A percentile compares a stretch with the other conserved stretches of the same genome.
phyloP scores from a whole-genome alignment of 495 filamentous ascomycete species.

The Talaromyces adpressus region DNA sequence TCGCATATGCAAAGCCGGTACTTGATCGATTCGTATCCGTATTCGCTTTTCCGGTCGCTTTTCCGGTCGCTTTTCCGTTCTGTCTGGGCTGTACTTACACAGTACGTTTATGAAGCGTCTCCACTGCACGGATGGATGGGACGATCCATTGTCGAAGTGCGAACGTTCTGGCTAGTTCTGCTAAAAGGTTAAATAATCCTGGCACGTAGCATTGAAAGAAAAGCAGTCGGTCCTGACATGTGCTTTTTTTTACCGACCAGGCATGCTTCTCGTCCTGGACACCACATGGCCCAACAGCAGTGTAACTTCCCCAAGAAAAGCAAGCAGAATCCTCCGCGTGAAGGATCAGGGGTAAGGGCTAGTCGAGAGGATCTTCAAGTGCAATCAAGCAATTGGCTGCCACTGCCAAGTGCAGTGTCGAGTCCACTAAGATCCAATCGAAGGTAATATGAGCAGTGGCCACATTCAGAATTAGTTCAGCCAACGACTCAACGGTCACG shows the following conservation, averaged over 20 bases:
- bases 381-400: background rate
- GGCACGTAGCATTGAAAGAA: background rate
- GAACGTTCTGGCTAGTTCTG: background rate
- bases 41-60: background rate
- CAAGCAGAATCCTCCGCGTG: background rate
- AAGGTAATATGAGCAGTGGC: background rate
- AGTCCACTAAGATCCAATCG: background rate
- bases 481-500: too few species aligned
- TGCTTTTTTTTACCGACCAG: background rate
- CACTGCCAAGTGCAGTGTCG: background rate
- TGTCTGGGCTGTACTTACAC: background rate
- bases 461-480: background rate
- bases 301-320: background rate
- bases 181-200: background rate
- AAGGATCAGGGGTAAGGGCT: background rate
- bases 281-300: background rate
- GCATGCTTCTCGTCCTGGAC: background rate
- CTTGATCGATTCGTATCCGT: background rate
- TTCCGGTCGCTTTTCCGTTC: too few species aligned
- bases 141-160: background rate
- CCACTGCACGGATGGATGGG: background rate
- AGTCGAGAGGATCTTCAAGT: background rate
- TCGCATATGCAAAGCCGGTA: background rate
- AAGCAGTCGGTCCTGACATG: background rate
- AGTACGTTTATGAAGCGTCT: background rate